These are phyloP conservation scores for Trametes cinnabarina DNA, from an alignment of 768 basidiomycete species.

Conservation along the genomic window DNA sequence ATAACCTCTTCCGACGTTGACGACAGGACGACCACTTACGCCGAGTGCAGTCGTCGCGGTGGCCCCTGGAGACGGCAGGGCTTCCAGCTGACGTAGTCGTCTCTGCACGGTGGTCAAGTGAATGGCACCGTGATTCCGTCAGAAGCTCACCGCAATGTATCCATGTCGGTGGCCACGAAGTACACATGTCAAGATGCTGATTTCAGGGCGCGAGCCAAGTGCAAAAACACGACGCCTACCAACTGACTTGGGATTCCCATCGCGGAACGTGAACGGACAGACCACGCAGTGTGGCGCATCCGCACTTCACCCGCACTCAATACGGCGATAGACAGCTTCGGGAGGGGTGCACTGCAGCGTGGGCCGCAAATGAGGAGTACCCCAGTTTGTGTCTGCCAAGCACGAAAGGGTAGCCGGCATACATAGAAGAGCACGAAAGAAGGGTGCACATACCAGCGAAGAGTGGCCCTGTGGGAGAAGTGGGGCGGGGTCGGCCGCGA, in stretches of 20 bases:
- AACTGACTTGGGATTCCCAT: background rate
- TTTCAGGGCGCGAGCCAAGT: background rate
- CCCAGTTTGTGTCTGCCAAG: background rate
- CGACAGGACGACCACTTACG: background rate
- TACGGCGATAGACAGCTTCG: background rate
- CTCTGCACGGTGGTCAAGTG: background rate
- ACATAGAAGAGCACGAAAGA: background rate
- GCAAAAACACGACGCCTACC: background rate
- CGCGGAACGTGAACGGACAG: background rate
- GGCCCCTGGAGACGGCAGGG: constrained; percentile 5
- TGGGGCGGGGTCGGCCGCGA: constrained; percentile 8
- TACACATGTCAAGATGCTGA: constrained; percentile 5
- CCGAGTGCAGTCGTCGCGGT: background rate
- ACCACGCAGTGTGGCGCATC: constrained; percentile 1
- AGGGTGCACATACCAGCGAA: background rate
- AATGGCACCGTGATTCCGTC: background rate
- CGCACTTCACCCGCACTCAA: constrained; percentile 13
- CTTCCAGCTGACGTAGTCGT: background rate
- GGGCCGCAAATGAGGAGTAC: background rate
- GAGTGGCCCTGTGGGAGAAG: constrained; percentile 11
- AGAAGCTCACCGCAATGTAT: background rate
- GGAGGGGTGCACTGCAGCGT: background rate
- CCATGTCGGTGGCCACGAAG: background rate
- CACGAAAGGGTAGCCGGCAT: background rate
- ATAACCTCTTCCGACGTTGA: constrained; percentile 6